Evolutionary conservation across 1,284 basidiomycete species (phyloP).

Genomic region (Leccinum fallax): DNA sequence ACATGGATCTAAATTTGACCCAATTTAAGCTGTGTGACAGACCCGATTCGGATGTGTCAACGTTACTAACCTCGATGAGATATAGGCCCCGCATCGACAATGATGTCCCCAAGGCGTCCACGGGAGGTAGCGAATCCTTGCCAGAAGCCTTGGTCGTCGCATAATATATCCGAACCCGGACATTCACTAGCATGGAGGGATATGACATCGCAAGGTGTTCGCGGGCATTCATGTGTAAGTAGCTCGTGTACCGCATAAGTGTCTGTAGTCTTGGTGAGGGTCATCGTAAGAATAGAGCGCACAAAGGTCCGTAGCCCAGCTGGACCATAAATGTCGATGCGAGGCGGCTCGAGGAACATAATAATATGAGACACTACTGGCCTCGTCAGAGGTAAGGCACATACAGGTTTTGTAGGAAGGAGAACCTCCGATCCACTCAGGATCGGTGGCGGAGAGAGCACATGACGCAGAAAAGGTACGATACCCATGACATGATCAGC

Average conservation of each 20-base stretch:
- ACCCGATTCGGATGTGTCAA: conserved; percentile 1
- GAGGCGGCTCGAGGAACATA: conserved; percentile 42
- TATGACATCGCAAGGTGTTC: conserved; percentile 53
- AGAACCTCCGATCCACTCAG: conserved; percentile 36
- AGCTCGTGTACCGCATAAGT: conserved; percentile 85
- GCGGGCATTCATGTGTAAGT: conserved; percentile 51
- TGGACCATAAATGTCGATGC: conserved; percentile 83
- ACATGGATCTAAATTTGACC: conserved; percentile 63
- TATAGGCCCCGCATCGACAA: conserved; percentile 80
- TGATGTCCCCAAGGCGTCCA: conserved; percentile 47
- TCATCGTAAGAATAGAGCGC: conserved; percentile 72
- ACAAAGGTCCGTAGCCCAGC: conserved; percentile 81
- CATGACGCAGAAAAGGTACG: conserved; percentile 69
- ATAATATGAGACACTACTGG: background rate
- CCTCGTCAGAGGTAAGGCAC: conserved; percentile 1
- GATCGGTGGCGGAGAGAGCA: conserved; percentile 50
- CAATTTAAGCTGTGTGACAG: background rate
- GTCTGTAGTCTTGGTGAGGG: conserved; percentile 63
- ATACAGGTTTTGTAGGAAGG: conserved; percentile 18
- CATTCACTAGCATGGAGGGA: conserved; percentile 68
- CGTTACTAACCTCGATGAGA: conserved; percentile 70
- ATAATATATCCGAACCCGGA: conserved; percentile 64
- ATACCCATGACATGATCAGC: conserved; percentile 85
- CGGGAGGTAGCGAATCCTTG: conserved; percentile 45
- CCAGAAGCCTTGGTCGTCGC: conserved; percentile 75